These are phyloP conservation scores for Epichloe aotearoae DNA, from an alignment of 2,329 filamentous ascomycete genomes.

Conservation along the genomic window DNA sequence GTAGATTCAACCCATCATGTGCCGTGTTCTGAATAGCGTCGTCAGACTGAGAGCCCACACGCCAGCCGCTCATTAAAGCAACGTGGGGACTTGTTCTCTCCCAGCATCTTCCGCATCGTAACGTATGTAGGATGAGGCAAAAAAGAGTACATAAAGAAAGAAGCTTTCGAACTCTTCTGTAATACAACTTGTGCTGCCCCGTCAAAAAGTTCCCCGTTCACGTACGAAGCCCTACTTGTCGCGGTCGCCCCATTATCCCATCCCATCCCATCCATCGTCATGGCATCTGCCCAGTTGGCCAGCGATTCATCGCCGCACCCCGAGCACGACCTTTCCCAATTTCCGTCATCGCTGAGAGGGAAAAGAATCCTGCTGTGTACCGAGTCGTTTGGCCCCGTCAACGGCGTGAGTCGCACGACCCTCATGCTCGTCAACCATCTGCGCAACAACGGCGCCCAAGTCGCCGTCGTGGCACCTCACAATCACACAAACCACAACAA, in stretches of 20 bases:
- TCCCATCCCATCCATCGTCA: not conserved
- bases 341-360: constrained; percentile 37
- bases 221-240: not conserved
- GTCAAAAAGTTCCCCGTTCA: not conserved
- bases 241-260: not conserved
- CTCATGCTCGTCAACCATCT: constrained; percentile 56
- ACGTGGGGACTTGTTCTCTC: constrained; percentile 9
- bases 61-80: constrained; percentile 8
- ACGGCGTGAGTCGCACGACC: constrained; percentile 60
- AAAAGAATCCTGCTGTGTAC: constrained; percentile 55
- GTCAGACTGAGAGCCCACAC: not conserved
- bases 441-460: constrained; percentile 46
- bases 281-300: constrained; percentile 6
- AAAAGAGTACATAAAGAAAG: not conserved
- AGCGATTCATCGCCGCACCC: constrained; percentile 8
- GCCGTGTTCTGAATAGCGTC: not conserved
- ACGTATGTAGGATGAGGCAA: not conserved
- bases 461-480: constrained; percentile 53
- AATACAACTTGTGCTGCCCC: too few relatives aligned
- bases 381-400: constrained; percentile 59
- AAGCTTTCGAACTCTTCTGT: not conserved
- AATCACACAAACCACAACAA: constrained; percentile 40
- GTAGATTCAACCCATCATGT: constrained; percentile 9
- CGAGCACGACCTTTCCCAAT: constrained; percentile 28
- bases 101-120: not conserved